Conservation (phyloP, 805 yeast genomes). For the Saturnispora hagleri region DNA sequence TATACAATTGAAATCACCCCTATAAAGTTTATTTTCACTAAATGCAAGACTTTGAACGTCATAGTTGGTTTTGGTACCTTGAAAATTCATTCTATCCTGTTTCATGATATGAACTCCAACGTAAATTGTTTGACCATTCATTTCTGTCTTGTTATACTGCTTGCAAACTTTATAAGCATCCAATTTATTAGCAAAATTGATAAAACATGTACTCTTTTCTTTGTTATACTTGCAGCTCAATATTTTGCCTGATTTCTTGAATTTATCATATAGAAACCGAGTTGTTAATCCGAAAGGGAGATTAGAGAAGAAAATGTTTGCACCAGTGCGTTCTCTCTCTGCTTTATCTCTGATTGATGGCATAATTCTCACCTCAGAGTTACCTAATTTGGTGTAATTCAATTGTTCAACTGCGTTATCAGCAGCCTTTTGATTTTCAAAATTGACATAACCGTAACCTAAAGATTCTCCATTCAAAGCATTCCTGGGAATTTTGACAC, state of each 20-base stretch:
- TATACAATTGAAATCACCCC: not conserved
- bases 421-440: conserved; percentile 41
- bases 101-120: conserved; percentile 25
- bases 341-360: conserved; percentile 39
- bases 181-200: conserved; percentile 31
- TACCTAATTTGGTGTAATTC: conserved; percentile 36
- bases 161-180: conserved; percentile 31
- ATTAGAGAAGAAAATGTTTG: conserved; percentile 42
- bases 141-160: conserved; percentile 16
- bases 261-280: conserved; percentile 22
- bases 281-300: conserved; percentile 30
- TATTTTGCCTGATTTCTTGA: conserved; percentile 21
- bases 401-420: conserved; percentile 45
- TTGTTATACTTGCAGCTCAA: conserved; percentile 25
- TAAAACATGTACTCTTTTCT: conserved; percentile 27
- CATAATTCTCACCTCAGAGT: conserved; percentile 45
- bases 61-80: not conserved
- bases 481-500: conserved; percentile 54
- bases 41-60: not conserved
- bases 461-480: conserved; percentile 46
- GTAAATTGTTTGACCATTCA: conserved; percentile 18
- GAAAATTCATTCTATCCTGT: conserved; percentile 20
- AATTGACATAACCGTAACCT: conserved; percentile 70
- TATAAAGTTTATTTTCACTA: not conserved
- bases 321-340: conserved; percentile 35